Conservation (phyloP, 768 basidiomycete species). For the Arthromyces matolae region DNA sequence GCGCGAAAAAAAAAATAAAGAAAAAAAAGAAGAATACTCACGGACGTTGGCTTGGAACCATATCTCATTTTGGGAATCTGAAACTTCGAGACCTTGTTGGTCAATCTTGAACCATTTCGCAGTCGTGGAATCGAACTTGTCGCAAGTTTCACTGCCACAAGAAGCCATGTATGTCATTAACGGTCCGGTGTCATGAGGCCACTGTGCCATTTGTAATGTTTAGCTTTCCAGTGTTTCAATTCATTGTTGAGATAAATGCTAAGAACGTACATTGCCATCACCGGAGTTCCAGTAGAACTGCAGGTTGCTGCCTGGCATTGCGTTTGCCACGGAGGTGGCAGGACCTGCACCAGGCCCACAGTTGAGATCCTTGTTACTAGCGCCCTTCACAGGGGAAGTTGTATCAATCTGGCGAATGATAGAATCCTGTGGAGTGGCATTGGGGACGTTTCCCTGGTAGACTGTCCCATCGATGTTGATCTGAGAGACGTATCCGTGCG, state of each 20-base stretch:
- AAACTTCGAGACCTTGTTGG: conserved; percentile 42
- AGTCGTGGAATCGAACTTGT: conserved; percentile 50
- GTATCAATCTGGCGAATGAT: conserved; percentile 39
- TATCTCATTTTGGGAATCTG: too few species aligned
- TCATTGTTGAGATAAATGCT: too few species aligned
- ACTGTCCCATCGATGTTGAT: conserved; percentile 38
- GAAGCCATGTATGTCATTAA: conserved; percentile 72
- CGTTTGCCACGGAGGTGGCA: conserved; percentile 48
- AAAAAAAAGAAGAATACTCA: too few species aligned
- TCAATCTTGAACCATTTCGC: conserved; percentile 77
- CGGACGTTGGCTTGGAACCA: conserved; percentile 58
- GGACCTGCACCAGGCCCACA: conserved; percentile 55
- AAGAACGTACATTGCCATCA: conserved; percentile 26
- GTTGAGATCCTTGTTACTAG: conserved; percentile 52
- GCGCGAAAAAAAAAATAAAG: background rate
- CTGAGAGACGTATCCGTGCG: conserved; percentile 41
- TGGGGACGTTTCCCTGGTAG: conserved; percentile 34
- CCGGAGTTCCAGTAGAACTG: conserved; percentile 4
- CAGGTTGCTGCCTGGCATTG: conserved; percentile 23
- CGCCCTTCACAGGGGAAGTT: conserved; percentile 47
- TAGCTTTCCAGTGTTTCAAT: too few species aligned
- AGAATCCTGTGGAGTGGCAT: conserved; percentile 23
- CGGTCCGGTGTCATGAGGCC: conserved; percentile 60
- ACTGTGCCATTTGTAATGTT: too few species aligned
- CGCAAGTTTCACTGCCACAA: conserved; percentile 56